Base-by-base conservation (phyloP, 768 basidiomycete species). In the Leccinum subtestaceum region DNA sequence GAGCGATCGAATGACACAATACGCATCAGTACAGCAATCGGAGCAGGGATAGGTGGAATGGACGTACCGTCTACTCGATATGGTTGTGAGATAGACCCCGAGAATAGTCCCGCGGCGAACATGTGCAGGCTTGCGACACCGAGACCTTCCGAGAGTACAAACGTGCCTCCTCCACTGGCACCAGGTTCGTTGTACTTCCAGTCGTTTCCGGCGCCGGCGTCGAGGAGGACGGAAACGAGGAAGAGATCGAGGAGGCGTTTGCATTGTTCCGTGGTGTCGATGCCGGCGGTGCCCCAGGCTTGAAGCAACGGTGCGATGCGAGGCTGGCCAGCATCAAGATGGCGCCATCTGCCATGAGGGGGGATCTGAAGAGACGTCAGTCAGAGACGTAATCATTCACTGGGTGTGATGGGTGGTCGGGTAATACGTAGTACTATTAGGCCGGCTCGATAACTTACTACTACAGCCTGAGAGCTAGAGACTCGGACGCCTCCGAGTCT, bases 101-200 rank as follows among this genome's bases (percentile, higher is more conserved):
- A 93, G 75, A 98, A 98, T 50, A 94, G 72, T 0, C 96, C 96
- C 4, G 77, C 72, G 54, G 81, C 72, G 61, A 97, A 98, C 93
- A 98, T 97, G 69, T 91, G 86, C 45, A 93, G 76, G 67, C 91
- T 94, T 0, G 94, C 96, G 5, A 98, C 87, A 1, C 88, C 96
- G 6, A 99, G 76, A 0, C 96, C 96, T 69, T 87, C 91, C 6
- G 83, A 95, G 65, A 89, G 80, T 53, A 76, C 69, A 71, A 85
- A 93, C 0, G 71, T 76, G 57, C 77, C 67, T 0, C 81, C 83
- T 0, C 81, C 83, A 17, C 38, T 17, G 0, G 83, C 81, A 0
- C 69, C 75, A 5, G 79, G 71, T 58, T 95, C 94, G 7, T 74
- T 78, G 72, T 89, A 98, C 11, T 72, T 73, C 95, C 95, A 98